Evolutionary conservation across 2,329 filamentous ascomycete species (phyloP).

Genomic region (Alternaria tenuissima): DNA sequence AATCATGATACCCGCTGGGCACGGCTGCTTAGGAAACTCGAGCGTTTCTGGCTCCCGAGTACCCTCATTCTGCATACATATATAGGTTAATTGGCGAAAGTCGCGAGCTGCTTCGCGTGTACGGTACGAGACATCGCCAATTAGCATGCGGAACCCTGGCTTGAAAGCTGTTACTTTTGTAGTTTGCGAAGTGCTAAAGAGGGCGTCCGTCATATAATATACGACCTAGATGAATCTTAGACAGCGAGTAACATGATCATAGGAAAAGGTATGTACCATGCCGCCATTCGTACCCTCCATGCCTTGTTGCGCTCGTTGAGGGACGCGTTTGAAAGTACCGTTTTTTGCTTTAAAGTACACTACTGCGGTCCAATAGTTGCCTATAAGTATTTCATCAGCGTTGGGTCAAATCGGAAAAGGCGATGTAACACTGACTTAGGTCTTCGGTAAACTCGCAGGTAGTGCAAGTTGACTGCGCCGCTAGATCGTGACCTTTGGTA

Average conservation of each 20-base stretch:
- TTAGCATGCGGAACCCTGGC: constrained; percentile 56
- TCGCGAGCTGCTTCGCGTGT: constrained; percentile 32
- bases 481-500: constrained; percentile 34
- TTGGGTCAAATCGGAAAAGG: background rate
- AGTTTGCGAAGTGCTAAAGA: constrained; percentile 42
- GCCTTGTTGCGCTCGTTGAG: constrained; percentile 54
- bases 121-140: constrained; percentile 48
- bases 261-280: constrained; percentile 25
- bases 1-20: constrained; percentile 39
- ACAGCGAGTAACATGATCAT: background rate
- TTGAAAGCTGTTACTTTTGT: constrained; percentile 55
- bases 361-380: constrained; percentile 46
- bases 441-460: constrained; percentile 56
- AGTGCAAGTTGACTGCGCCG: constrained; percentile 51
- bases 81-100: constrained; percentile 40
- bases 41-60: constrained; percentile 36
- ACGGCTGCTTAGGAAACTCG: constrained; percentile 34
- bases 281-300: constrained; percentile 55
- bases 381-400: constrained; percentile 18
- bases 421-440: constrained; percentile 16
- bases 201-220: constrained; percentile 56
- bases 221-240: constrained; percentile 44
- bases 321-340: constrained; percentile 53
- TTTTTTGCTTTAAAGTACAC: constrained; percentile 40
- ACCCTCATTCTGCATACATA: constrained; percentile 40